Conservation (phyloP, 129 eudicot genomes). For the Chrysanthemum lavandulifolium region DNA sequence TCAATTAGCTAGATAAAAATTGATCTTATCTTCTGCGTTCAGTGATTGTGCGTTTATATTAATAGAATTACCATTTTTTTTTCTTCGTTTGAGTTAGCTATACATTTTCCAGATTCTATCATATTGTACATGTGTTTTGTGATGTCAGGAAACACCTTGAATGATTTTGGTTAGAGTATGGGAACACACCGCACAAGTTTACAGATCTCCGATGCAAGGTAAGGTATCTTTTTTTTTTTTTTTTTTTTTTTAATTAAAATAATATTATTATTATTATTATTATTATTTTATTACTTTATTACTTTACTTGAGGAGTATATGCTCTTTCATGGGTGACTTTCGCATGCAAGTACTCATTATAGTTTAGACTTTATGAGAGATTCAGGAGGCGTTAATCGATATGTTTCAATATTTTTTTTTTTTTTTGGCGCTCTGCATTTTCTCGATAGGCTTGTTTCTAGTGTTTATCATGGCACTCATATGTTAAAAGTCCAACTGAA, state of each 20-base stretch:
- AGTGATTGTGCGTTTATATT: slow-evolving; percentile 2
- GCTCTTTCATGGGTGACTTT: not conserved
- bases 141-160: slow-evolving; percentile 16
- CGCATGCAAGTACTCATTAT: not conserved
- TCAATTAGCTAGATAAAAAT: not conserved
- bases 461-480: too few species aligned
- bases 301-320: not conserved
- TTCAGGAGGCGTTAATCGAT: too few species aligned
- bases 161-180: not conserved
- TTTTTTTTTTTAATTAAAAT: too few species aligned
- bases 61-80: not conserved
- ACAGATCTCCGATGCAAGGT: not conserved
- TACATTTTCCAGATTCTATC: slow-evolving; percentile 16
- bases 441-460: too few species aligned
- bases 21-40: not conserved
- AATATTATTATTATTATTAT: too few species aligned
- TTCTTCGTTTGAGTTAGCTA: not conserved
- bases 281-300: too few species aligned
- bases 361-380: not conserved
- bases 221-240: not conserved
- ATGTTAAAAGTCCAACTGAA: too few species aligned
- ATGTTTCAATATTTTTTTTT: too few species aligned
- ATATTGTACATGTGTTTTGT: slow-evolving; percentile 16
- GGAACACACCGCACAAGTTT: slow-evolving; percentile 2
- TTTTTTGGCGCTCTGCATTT: too few species aligned